Evolutionary conservation across 2,329 filamentous ascomycete species (phyloP), one percentile per base, ranked within the genome.

Genomic region (Fonsecaea monophora): DNA sequence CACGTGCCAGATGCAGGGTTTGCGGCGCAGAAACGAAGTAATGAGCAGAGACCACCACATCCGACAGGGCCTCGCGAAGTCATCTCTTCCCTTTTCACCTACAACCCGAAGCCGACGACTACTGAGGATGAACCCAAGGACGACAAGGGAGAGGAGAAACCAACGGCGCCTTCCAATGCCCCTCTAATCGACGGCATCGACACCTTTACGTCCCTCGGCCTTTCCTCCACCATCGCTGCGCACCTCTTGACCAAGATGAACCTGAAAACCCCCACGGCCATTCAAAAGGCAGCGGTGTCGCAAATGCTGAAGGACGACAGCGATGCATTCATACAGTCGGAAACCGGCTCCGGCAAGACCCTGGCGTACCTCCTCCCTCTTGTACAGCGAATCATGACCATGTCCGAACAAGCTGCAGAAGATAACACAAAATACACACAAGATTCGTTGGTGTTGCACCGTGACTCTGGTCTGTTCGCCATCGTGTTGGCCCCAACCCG

Each of bases 271-370:
- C 95, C 95, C 5, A 99, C 95, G 0, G 92, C 92, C 0, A 97
- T 99, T 76, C 95, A 99, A 80, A 94, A 94, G 73, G 92, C 92
- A 68, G 90, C 94, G 0, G 89, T 99, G 45, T 85, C 91, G 50
- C 89, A 95, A 73, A 81, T 99, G 68, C 80, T 96, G 53, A 89
- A 89, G 50, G 89, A 90, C 61, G 91, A 96, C 73, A 89, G 87
- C 54, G 95, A 99, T 81, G 94, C 94, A 1, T 99, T 99, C 74
- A 90, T 99, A 38, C 95, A 98, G 77, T 96, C 95, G 2, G 91
- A 99, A 80, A 99, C 95, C 0, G 95, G 95, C 72, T 99, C 95
- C 0, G 95, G 95, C 80, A 99, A 99, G 81, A 99, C 95, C 0
- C 81, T 99, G 67, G 92, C 95, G n/a, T 99, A 99, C 77, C 84